A percentile compares a stretch with the other conserved stretches of the same genome.
phyloP scores from a whole-genome alignment of 2,329 filamentous ascomycete species.

The Clonostachys byssicola region DNA sequence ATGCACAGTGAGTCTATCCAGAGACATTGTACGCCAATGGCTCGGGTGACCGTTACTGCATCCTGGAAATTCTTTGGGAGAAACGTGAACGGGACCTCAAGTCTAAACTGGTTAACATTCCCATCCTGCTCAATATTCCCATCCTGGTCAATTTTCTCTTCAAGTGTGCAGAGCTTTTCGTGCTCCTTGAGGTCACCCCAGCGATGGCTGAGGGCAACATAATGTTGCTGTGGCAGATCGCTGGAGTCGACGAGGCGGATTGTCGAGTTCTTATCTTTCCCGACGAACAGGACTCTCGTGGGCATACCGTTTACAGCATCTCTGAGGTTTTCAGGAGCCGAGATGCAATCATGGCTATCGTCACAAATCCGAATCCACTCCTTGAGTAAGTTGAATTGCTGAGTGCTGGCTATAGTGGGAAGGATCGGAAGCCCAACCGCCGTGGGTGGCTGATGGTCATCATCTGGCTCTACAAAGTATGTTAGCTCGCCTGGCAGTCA shows the following conservation, averaged over 20 bases:
- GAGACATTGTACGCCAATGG: constrained; percentile 11
- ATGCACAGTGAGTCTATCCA: no score
- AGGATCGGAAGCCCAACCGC: neutral
- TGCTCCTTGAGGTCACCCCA: neutral
- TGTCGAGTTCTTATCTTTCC: neutral
- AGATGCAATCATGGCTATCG: neutral
- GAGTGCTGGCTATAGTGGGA: neutral
- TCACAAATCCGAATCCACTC: neutral
- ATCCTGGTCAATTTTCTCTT: neutral
- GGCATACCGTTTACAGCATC: neutral
- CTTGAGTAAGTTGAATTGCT: neutral
- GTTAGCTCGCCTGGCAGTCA: no score
- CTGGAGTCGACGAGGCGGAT: neutral
- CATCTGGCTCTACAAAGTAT: no score
- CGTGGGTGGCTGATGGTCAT: no score
- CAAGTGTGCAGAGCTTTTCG: neutral
- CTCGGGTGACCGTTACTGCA: constrained; percentile 1
- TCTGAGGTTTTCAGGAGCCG: no score
- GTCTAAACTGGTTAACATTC: no score
- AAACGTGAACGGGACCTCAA: neutral
- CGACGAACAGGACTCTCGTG: neutral
- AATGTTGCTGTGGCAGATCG: no score
- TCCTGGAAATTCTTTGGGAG: neutral
- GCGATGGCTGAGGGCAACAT: neutral
- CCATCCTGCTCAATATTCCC: no score